A percentile compares a stretch with the other conserved stretches of the same genome.
phyloP scores from a whole-genome alignment of 129 eudicot species.

The Scalesia atractyloides region DNA sequence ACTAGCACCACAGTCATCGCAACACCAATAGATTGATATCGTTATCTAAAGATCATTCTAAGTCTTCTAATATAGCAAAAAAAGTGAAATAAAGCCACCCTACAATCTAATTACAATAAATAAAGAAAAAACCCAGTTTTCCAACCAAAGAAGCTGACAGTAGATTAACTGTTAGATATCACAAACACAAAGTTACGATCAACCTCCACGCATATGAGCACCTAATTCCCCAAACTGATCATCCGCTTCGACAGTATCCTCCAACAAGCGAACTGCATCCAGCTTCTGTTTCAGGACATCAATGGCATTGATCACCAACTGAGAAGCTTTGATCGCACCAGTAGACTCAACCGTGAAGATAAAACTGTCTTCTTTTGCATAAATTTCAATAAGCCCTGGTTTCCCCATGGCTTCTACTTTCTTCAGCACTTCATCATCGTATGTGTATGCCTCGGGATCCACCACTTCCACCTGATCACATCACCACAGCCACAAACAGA shows the following conservation, averaged over 20 bases:
- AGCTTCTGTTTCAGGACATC: conserved; percentile 85
- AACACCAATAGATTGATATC: background rate
- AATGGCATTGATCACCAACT: conserved; percentile 42
- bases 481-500: no score
- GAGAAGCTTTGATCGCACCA: conserved; percentile 42
- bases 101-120: background rate
- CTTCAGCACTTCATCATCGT: conserved; percentile 91
- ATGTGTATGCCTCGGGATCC: conserved; percentile 81
- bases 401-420: conserved; percentile 89
- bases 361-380: conserved; percentile 83
- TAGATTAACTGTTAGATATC: background rate
- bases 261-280: conserved; percentile 92
- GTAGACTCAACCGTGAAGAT: conserved; percentile 92
- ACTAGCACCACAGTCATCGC: no score
- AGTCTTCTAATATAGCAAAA: background rate
- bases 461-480: conserved; percentile 59
- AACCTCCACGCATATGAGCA: conserved; percentile 96
- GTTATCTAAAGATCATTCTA: background rate
- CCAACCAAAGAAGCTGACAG: conserved; percentile 17
- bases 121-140: background rate
- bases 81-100: background rate
- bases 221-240: conserved; percentile 95
- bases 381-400: conserved; percentile 81
- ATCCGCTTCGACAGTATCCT: conserved; percentile 92
- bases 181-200: background rate